Base-by-base conservation (phyloP, 805 yeast genomes). In the Candida michaelii region DNA sequence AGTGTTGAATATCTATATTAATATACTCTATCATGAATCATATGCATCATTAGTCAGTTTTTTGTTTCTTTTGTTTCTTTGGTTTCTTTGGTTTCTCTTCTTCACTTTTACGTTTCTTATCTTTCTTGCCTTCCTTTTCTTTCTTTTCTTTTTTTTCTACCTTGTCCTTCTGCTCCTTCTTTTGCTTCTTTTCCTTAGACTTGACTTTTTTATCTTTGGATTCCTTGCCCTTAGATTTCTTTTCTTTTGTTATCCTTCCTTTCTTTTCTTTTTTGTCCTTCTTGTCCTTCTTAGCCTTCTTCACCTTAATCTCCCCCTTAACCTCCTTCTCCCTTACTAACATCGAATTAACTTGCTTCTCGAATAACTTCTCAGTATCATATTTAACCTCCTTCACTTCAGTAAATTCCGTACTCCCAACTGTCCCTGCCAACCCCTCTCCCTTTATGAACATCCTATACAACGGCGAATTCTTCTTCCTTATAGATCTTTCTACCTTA, bases 391-490 rank as follows among this genome's bases (percentile, higher is more conserved):
- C 39, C 17, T 43, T 37, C 19, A 46, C 40, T 36, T 42, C 46
- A 27, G 38, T 47, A 30, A 46, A 35, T 34, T 53, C 51, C 16
- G 45, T 47, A 43, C 39, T 59, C 1, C 77, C 82, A 4, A 79
- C 77, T 0, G 96, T 85, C 1, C 97, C 98, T 30, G 77, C 74
- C 43, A 91, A 63, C 1, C 93, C 85, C 51, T 85, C 91, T 0
- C 98, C 99, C 51, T 78, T 76, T 1, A 89, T 95, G 69, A 91
- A 91, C 87, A 84, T 81, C 46, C 79, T 66, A 55, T 91, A 93
- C 42, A 93, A 65, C 1, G 96, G 95, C 4, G 93, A 83, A 25
- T 68, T 69, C 2, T 73, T 65, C 53, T 75, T 74, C 2, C 79
- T 65, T 39, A 76, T 66, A 27, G 70, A 75, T 36, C 65, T 63